A percentile compares a stretch with the other conserved stretches of the same genome.
Evolutionary conservation across 306 rosid genomes (phyloP).

Genomic region (Acacia acuminata): DNA sequence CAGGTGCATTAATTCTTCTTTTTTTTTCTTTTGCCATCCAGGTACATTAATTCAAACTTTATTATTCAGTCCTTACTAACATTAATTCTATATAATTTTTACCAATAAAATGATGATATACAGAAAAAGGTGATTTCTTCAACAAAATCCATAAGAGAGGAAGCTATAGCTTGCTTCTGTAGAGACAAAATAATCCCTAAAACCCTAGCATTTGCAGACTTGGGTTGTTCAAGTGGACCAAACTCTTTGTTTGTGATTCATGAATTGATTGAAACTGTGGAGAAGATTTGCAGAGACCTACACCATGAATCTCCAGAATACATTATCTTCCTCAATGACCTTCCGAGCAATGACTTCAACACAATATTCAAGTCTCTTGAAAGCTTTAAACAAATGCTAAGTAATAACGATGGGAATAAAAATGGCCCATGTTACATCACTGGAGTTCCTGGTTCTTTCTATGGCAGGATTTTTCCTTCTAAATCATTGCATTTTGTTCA

Average conservation of each 20-base stretch:
- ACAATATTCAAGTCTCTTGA: constrained; percentile 38
- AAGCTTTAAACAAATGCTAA: constrained; percentile 20
- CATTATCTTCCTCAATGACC: constrained; percentile 38
- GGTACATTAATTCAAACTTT: too few relatives aligned
- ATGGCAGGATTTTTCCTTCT: too few relatives aligned
- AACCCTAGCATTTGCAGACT: neutral
- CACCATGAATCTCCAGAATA: constrained; percentile 29
- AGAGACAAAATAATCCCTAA: neutral
- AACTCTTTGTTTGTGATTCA: constrained; percentile 35
- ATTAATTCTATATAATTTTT: too few relatives aligned
- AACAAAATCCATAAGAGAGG: neutral
- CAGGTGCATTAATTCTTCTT: too few relatives aligned
- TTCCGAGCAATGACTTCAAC: constrained; percentile 46
- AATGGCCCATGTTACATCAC: too few relatives aligned
- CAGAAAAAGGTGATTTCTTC: neutral
- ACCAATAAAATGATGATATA: too few relatives aligned
- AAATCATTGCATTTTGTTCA: too few relatives aligned
- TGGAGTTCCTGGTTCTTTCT: too few relatives aligned
- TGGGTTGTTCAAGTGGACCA: constrained; percentile 48
- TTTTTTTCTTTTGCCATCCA: too few relatives aligned
- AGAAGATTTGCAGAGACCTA: constrained; percentile 19
- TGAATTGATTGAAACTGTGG: constrained; percentile 31
- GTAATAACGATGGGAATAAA: too few relatives aligned
- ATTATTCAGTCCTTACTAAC: too few relatives aligned
- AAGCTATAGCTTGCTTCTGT: neutral